A percentile compares a stretch with the other conserved stretches of the same genome.
These are phyloP conservation scores for Saururus chinensis DNA, from an alignment of 164 flowering plant species.

Conservation along the genomic window DNA sequence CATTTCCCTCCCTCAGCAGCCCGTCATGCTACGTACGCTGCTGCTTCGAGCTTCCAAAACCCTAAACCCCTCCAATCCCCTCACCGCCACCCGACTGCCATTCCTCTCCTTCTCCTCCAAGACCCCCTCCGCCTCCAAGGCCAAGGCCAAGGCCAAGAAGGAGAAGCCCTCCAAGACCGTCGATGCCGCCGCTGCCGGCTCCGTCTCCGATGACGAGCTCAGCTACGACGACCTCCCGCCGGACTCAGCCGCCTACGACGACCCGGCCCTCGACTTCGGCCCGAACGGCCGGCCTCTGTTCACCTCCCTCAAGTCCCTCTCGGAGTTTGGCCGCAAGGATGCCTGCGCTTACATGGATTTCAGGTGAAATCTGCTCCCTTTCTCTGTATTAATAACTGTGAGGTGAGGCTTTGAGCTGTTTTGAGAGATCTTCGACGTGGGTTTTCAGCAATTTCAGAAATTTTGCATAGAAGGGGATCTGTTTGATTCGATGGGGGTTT, in stretches of 20 bases:
- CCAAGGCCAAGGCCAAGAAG: conserved; percentile 16
- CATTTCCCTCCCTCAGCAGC: too few relatives aligned
- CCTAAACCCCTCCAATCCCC: conserved; percentile 2
- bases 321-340: conserved; percentile 49
- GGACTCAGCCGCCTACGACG: conserved; percentile 23
- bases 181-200: conserved; percentile 11
- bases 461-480: too few relatives aligned
- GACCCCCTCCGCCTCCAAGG: conserved; percentile 6
- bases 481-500: too few relatives aligned
- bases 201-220: conserved; percentile 8
- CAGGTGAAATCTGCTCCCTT: conserved; percentile 22
- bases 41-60: neutral
- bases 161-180: neutral
- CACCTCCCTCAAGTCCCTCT: conserved; percentile 41
- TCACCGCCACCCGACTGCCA: neutral
- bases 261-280: conserved; percentile 59
- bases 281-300: conserved; percentile 68
- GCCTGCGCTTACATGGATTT: conserved; percentile 52
- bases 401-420: neutral
- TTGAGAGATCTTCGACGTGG: neutral
- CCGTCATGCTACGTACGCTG: neutral
- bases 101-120: conserved; percentile 17
- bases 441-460: neutral
- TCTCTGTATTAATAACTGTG: neutral
- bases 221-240: conserved; percentile 12